Base-by-base conservation (phyloP, 495 filamentous ascomycete genomes). In the Aspergillus funiculosus region DNA sequence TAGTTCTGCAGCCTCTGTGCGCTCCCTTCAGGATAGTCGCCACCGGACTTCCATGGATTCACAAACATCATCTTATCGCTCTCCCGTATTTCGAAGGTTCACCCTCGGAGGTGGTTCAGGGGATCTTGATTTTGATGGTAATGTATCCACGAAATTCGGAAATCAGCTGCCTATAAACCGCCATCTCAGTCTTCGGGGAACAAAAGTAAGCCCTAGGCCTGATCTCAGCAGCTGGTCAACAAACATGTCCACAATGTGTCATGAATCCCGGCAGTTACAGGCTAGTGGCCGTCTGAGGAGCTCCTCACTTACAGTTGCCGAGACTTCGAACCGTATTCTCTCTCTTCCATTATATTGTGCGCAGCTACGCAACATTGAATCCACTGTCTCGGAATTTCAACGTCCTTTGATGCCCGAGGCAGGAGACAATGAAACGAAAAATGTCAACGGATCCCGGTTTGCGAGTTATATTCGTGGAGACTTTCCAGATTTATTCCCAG, bases 1-100 rank as follows among this genome's bases (percentile, higher is more conserved):
- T 46, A 71, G 64, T 48, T 71, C 66, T 28, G 63, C 60, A 6
- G 54, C 59, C 7, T 68, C 67, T 4, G 40, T 66, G 13, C 57
- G 54, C 30, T 67, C 62, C 6, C 28, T 57, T 17, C 61, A 60
- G 13, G 54, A 52, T 14, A 60, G 52, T 46, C 52, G 45, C 10
- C 53, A 59, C 6, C 48, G 58, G 22, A 50, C 27, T 4, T 67
- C 63, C 1, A 39, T 61, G 10, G 63, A 59, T 27, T 68, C 64
- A 20, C 60, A 64, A 21, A 27, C 51, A 3, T 65, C 60, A 4
- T 11, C 19, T n/a, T 35, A 31, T 34, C 49, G 32, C 14, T 41
- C 49, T 13, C 17, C 24, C 6, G 38, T 29, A 10, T 39, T 22
- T 30, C 52, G 49, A 21, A 47, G 42, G 20, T 43, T 55, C 24